Evolutionary conservation across 2,329 filamentous ascomycete species (phyloP).

Genomic region (Verticillium dahliae): DNA sequence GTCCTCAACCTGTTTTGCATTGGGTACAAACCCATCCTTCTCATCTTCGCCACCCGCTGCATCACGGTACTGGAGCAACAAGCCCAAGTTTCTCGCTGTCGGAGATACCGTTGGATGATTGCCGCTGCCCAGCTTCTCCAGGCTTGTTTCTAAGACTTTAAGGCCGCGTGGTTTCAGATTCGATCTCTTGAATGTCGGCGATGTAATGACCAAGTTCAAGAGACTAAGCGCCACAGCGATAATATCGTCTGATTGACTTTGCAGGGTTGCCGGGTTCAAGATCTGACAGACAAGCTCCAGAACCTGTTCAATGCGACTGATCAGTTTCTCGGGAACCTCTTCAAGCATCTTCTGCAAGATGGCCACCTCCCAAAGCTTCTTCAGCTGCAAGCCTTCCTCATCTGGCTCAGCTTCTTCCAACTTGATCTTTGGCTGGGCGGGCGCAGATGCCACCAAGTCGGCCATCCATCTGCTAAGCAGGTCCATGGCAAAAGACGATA

Average conservation of each 20-base stretch:
- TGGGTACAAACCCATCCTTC: conserved; percentile 29
- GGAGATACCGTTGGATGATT: conserved; percentile 35
- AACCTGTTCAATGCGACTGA: conserved; percentile 57
- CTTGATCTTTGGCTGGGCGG: conserved; percentile 18
- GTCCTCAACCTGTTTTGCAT: conserved; percentile 48
- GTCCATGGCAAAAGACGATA: conserved; percentile 53
- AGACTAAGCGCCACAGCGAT: conserved; percentile 51
- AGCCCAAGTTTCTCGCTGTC: conserved; percentile 49
- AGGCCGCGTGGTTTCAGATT: conserved; percentile 35
- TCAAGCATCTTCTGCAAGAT: conserved; percentile 61
- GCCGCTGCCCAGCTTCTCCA: conserved; percentile 34
- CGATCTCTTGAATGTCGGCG: conserved; percentile 46
- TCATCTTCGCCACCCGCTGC: conserved; percentile 39
- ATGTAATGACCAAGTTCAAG: conserved; percentile 53
- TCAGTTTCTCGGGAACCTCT: conserved; percentile 54
- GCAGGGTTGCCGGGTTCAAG: conserved; percentile 37
- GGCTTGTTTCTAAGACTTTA: conserved; percentile 37
- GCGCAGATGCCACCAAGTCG: conserved; percentile 15
- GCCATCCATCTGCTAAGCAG: conserved; percentile 54
- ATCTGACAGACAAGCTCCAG: conserved; percentile 58
- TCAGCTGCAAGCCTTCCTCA: conserved; percentile 31
- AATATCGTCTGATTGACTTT: conserved; percentile 38
- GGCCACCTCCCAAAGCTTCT: conserved; percentile 49
- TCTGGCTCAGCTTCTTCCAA: conserved; percentile 18
- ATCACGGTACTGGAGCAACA: conserved; percentile 50